Evolutionary conservation across 805 yeast species (phyloP).

Genomic region (Lachancea dasiensis): DNA sequence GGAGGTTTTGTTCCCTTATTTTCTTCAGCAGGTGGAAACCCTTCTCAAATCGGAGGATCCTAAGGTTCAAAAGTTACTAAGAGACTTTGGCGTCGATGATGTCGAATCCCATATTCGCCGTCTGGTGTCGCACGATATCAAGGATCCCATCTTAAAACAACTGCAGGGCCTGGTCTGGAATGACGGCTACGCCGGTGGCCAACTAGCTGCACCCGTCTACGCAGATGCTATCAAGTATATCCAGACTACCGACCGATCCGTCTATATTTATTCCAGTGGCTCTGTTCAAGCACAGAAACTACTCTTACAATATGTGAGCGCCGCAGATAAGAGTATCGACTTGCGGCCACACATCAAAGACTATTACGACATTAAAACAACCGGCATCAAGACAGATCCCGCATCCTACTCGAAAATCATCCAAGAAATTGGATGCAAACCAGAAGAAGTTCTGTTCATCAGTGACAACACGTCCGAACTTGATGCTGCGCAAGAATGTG

Average conservation of each 20-base stretch:
- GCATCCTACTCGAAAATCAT: conserved; percentile 56
- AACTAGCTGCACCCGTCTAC: conserved; percentile 70
- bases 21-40: conserved; percentile 45
- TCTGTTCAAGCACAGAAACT: conserved; percentile 81
- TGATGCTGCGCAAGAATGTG: conserved; percentile 64
- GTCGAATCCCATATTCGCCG: conserved; percentile 45
- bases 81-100: conserved; percentile 27
- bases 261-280: conserved; percentile 85
- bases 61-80: conserved; percentile 22
- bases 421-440: conserved; percentile 30
- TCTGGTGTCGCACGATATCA: conserved; percentile 61
- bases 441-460: conserved; percentile 48
- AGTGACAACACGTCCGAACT: conserved; percentile 80
- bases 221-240: conserved; percentile 62
- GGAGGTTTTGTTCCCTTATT: conserved; percentile 71
- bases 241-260: conserved; percentile 34
- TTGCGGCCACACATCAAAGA: conserved; percentile 50
- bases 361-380: conserved; percentile 80
- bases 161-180: conserved; percentile 85
- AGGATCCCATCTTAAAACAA: conserved; percentile 69
- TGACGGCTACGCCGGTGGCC: conserved; percentile 70
- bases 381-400: conserved; percentile 62
- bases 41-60: conserved; percentile 18
- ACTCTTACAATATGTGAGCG: conserved; percentile 58
- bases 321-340: conserved; percentile 36